Evolutionary conservation across 2,329 filamentous ascomycete genomes (phyloP).

Genomic region (Diaporthe humulicola): DNA sequence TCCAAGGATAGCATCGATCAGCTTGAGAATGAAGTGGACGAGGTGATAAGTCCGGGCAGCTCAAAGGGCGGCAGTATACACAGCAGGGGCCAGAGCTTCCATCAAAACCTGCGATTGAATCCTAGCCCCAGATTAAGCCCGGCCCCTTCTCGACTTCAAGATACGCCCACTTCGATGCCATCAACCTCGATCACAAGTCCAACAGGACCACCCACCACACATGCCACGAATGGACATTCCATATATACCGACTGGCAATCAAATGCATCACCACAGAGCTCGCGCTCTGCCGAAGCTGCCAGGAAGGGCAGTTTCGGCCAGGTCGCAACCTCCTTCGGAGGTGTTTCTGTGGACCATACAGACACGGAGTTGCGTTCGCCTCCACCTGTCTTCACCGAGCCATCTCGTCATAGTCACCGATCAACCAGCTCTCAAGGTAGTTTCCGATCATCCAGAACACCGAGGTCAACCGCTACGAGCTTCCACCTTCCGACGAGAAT

Average conservation of each 20-base stretch:
- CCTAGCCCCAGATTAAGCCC: conserved; percentile 12
- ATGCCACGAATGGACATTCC: neutral
- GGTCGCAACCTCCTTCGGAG: conserved; percentile 1
- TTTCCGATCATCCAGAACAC: neutral
- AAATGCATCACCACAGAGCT: conserved; percentile 26
- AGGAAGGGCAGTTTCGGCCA: conserved; percentile 27
- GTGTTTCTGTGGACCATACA: neutral
- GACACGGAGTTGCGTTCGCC: neutral
- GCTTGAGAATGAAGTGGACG: conserved; percentile 34
- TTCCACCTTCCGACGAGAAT: conserved; percentile 34
- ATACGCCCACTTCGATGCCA: conserved; percentile 7
- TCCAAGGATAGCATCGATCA: conserved; percentile 37
- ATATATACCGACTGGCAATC: neutral
- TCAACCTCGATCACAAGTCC: neutral
- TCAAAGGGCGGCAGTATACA: conserved; percentile 6
- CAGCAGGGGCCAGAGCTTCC: conserved; percentile 26
- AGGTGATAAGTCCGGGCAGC: conserved; percentile 33
- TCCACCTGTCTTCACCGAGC: neutral
- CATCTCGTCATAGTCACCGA: neutral
- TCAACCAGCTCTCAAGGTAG: conserved; percentile 16
- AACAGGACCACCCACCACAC: conserved; percentile 3
- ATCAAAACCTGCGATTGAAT: conserved; percentile 14
- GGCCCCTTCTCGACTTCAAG: conserved; percentile 22
- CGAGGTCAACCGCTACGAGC: conserved; percentile 30
- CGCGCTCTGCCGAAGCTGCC: neutral